Base-by-base conservation (phyloP, 805 yeast species). In the Yarrowia sp. region DNA sequence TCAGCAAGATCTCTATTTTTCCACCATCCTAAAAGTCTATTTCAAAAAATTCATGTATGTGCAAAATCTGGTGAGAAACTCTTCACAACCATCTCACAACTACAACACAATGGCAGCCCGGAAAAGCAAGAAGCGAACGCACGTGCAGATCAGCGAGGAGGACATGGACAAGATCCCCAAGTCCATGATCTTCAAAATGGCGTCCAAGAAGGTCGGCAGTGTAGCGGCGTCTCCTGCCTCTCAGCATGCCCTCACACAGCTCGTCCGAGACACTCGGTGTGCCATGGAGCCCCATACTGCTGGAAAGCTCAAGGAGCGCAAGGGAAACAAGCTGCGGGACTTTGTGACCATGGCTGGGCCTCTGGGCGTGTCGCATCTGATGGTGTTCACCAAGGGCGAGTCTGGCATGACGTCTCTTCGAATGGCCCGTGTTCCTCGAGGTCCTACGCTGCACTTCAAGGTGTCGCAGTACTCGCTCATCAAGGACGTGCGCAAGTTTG, bases 331-430 rank as follows among this genome's bases (percentile, higher is more conserved):
- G 75, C 82, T 95, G 72, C 91, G 90, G 77, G 99, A 94, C 79
- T 95, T 90, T 73, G 85, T 93, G n/a, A 97, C 92, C n/a, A 93
- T 95, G 97, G 91, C 97, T 44, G 98, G 98, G 7, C 98, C 98
- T 14, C 81, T 95, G 52, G 97, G 97, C 34, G 97, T 95, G 24
- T 84, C 94, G 8, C 97, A 94, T 78, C 79, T 95, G 74, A 86
- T 95, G 79, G 81, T 94, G 20, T 93, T 95, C 81, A 88, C 92
- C 70, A 97, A 92, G 76, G 85, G 90, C 44, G 89, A 87, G 72
- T 68, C 70, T n/a, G 98, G 97, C 9, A 87, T 87, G 68, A 88
- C 95, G 5, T 89, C 94, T 63, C 81, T 95, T 70, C 85, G 98
- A 74, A 78, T 95, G 53, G 92, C 94, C 0, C 86, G 91, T 74